Conservation (phyloP, 306 rosid genomes). For the Malus sylvestris region DNA sequence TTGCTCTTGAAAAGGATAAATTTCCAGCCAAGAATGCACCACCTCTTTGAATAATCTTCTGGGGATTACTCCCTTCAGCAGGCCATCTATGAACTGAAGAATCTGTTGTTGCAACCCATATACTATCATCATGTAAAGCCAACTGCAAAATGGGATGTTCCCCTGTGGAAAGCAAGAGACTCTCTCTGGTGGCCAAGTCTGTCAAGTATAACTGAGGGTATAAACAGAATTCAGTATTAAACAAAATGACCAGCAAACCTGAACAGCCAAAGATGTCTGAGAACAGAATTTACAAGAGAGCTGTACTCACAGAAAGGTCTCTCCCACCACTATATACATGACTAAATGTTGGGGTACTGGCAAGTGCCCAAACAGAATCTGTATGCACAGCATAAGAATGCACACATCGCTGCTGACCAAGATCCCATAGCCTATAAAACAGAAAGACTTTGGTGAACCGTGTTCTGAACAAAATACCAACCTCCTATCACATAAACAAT, state of each 20-base stretch:
- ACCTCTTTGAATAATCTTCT: conserved; percentile 80
- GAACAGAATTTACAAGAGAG: conserved; percentile 10
- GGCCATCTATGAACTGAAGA: conserved; percentile 90
- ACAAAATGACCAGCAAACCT: conserved; percentile 17
- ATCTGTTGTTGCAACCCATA: conserved; percentile 92
- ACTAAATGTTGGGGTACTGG: conserved; percentile 89
- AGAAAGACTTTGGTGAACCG: conserved; percentile 17
- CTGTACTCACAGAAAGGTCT: conserved; percentile 85
- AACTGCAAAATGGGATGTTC: conserved; percentile 80
- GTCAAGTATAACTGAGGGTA: conserved; percentile 82
- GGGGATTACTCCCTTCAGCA: conserved; percentile 77
- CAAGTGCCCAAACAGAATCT: conserved; percentile 99
- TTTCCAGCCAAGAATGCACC: conserved; percentile 91
- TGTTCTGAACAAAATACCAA: not conserved
- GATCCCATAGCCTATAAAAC: conserved; percentile 86
- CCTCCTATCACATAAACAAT: not conserved
- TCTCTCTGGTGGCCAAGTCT: conserved; percentile 96
- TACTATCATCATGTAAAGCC: conserved; percentile 70
- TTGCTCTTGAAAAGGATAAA: conserved; percentile 90
- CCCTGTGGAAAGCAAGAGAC: conserved; percentile 88
- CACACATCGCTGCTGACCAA: conserved; percentile 95
- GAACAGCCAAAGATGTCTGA: conserved; percentile 5
- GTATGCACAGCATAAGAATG: conserved; percentile 99
- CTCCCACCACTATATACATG: conserved; percentile 98
- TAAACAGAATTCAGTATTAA: conserved; percentile 47